A percentile compares a stretch with the other conserved stretches of the same genome.
phyloP scores from a whole-genome alignment of 139 green algal species.

The Tetraselmis chui region DNA sequence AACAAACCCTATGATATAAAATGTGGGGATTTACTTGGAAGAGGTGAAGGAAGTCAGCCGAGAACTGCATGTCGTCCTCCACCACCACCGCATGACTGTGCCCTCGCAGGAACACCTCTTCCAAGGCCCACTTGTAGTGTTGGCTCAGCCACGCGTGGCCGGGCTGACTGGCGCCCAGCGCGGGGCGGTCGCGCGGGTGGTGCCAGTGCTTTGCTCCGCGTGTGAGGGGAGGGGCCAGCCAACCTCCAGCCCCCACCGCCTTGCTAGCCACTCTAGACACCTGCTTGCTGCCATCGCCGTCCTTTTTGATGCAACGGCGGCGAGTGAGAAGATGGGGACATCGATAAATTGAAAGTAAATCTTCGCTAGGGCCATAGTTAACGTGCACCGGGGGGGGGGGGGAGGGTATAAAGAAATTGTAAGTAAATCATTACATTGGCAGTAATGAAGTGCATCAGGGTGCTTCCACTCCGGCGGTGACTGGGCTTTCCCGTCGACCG shows the following conservation, averaged over 20 bases:
- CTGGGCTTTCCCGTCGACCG: too few relatives aligned
- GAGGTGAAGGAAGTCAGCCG: slow-evolving; percentile 36
- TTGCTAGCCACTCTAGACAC: neutral
- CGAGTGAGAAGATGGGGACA: neutral
- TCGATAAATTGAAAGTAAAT: too few relatives aligned
- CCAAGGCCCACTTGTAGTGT: slow-evolving; percentile 40
- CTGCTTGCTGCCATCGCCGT: neutral
- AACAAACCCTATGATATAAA: too few relatives aligned
- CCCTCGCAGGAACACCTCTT: slow-evolving; percentile 18
- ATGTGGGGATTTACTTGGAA: slow-evolving; percentile 13
- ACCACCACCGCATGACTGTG: slow-evolving; percentile 41
- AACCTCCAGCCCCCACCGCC: neutral
- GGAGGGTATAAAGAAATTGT: too few relatives aligned
- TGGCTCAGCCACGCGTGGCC: slow-evolving; percentile 38
- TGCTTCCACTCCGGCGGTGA: too few relatives aligned
- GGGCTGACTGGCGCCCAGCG: slow-evolving; percentile 15
- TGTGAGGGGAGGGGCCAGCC: neutral
- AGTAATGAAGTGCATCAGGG: too few relatives aligned
- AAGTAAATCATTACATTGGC: too few relatives aligned
- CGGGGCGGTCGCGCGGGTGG: neutral
- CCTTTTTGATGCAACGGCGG: neutral
- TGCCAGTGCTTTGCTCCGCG: neutral
- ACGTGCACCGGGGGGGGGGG: too few relatives aligned
- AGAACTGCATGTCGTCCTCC: slow-evolving; percentile 51
- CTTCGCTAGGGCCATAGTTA: too few relatives aligned